Base-by-base conservation (phyloP, 805 yeast species). In the Yarrowia osloensis region DNA sequence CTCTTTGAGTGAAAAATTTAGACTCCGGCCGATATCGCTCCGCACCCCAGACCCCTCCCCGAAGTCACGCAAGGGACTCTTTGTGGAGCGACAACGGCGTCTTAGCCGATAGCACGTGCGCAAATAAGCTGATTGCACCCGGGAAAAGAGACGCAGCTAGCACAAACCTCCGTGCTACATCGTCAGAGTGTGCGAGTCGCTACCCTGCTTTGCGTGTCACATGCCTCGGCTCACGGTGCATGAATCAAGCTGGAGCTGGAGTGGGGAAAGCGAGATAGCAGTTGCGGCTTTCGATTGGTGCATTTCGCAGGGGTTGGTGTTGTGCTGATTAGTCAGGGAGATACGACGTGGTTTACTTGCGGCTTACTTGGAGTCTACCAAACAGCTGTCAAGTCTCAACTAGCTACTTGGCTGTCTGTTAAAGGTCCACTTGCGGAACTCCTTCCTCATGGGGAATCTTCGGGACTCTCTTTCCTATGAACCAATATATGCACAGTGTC, bases 211-310 rank as follows among this genome's bases (percentile, higher is more conserved):
- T 13, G 28, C 57, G n/a, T 54, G 24, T 39, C 62, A 54, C 62
- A 54, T 54, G 44, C 62, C 62, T 54, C 62, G 62, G 62, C 44
- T 31, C 47, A 54, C 31, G 26, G 17, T 54, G 62, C 62, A 54
- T 54, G 62, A 54, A n/a, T 24, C 46, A 54, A 35, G 62, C 62
- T n/a, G 24, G 1, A 3, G 24, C 26, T 3, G 6, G 40, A 33
- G 57, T 50, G 57, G 57, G 57, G 57, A 15, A 50, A n/a, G 54
- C 37, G 19, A 49, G 54, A 49, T 49, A 49, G n/a, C 39, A 37
- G 62, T 22, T 6, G 19, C 31, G 62, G 46, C 35, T 26, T 54
- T 37, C 37, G 47, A 54, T 54, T 54, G 62, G 62, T 33, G 42
- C 57, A 50, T 28, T 35, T 13, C n/a, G n/a, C n/a, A 28, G 6